Conservation (phyloP, 75 land plant genomes). For the Picea sitchensis region DNA sequence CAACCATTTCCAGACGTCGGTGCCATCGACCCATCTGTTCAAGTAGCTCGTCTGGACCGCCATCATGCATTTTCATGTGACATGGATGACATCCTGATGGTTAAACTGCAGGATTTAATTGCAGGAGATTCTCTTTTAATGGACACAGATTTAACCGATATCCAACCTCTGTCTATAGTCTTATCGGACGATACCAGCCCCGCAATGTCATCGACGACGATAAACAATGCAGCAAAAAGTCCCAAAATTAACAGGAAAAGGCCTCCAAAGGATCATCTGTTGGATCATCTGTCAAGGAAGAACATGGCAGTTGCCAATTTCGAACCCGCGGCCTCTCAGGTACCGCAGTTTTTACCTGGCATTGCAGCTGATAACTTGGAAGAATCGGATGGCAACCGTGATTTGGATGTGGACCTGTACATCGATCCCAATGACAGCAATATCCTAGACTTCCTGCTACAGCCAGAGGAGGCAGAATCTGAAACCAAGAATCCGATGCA, state of each 20-base stretch:
- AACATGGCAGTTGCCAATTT: no score
- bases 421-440: conserved; percentile 7
- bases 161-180: not conserved
- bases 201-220: not conserved
- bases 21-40: not conserved
- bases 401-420: not conserved
- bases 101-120: conserved; percentile 4
- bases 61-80: not conserved
- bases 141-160: not conserved
- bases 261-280: no score
- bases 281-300: no score
- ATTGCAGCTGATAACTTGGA: no score
- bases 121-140: not conserved
- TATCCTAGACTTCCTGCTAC: not conserved
- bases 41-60: no score
- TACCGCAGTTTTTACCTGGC: no score
- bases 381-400: not conserved
- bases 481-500: no score
- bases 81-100: not conserved
- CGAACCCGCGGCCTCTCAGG: no score
- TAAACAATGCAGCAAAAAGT: no score
- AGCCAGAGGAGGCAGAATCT: not conserved
- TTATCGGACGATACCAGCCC: not conserved
- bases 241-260: no score
- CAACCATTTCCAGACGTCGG: not conserved